Conservation (phyloP, 306 rosid species). For the Inga oerstediana region DNA sequence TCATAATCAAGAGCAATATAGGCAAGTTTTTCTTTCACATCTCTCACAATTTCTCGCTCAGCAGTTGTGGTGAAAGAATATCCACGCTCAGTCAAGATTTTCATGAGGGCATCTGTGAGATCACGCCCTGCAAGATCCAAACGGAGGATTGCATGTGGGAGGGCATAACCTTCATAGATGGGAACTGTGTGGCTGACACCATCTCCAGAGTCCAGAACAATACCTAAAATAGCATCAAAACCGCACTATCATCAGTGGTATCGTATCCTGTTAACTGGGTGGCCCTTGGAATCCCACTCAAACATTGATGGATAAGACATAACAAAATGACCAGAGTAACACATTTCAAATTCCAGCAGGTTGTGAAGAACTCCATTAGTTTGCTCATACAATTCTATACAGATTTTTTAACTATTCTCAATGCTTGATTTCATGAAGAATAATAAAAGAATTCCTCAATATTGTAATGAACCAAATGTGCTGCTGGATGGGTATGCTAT, state of each 20-base stretch:
- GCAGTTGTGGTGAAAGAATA: constrained; percentile 83
- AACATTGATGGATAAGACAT: constrained; percentile 12
- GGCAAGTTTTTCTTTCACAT: constrained; percentile 62
- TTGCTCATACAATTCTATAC: not conserved
- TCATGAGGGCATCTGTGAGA: constrained; percentile 80
- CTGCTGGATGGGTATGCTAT: not conserved
- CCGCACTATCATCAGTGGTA: constrained; percentile 21
- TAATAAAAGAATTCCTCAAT: not conserved
- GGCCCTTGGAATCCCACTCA: constrained; percentile 21
- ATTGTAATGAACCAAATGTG: not conserved
- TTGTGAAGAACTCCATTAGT: not conserved
- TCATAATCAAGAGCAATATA: constrained; percentile 82
- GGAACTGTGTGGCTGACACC: constrained; percentile 60
- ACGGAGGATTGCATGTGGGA: constrained; percentile 64
- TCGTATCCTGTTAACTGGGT: not conserved
- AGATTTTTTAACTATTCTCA: not conserved
- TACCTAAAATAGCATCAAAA: constrained; percentile 41
- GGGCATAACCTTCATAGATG: constrained; percentile 56
- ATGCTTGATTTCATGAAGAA: not conserved
- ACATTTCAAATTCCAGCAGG: not conserved
- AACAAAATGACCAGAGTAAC: constrained; percentile 7
- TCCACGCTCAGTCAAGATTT: constrained; percentile 81
- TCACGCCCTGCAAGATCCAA: constrained; percentile 87
- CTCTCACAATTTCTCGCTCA: constrained; percentile 87
- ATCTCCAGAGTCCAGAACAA: constrained; percentile 56